These are phyloP conservation scores for Neurospora tetraspora DNA, from an alignment of 495 filamentous ascomycete genomes.

Conservation along the genomic window DNA sequence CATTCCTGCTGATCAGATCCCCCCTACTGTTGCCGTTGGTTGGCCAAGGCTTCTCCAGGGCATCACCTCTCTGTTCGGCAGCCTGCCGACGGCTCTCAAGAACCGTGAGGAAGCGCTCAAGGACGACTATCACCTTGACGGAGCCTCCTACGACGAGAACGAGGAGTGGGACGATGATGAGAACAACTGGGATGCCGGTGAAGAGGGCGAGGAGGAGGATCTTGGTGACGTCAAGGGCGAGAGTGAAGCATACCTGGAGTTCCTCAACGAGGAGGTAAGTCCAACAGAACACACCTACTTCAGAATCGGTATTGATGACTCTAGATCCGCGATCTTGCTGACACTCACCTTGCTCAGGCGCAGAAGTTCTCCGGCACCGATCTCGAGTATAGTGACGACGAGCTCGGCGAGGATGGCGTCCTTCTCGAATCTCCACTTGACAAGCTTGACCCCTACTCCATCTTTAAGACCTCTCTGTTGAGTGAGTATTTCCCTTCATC, in stretches of 20 bases:
- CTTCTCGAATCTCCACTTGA: constrained; percentile 90
- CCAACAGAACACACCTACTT: not conserved
- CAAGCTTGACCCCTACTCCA: constrained; percentile 82
- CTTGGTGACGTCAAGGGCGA: constrained; percentile 71
- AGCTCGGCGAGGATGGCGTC: constrained; percentile 84
- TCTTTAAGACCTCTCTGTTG: constrained; percentile 72
- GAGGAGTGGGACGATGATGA: constrained; percentile 69
- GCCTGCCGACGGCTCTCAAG: constrained; percentile 75
- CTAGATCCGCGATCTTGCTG: constrained; percentile 19
- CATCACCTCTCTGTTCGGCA: constrained; percentile 83
- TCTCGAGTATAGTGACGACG: constrained; percentile 60
- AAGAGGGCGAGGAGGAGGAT: constrained; percentile 40
- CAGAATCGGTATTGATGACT: constrained; percentile 6
- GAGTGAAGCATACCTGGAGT: constrained; percentile 88
- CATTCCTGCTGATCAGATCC: constrained; percentile 66
- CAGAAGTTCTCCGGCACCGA: constrained; percentile 65
- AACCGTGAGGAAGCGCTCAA: constrained; percentile 88
- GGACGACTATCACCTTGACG: constrained; percentile 70
- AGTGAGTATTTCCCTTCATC: constrained; percentile 48
- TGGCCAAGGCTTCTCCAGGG: constrained; percentile 95
- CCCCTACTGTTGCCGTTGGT: constrained; percentile 79
- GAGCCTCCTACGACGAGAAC: constrained; percentile 62
- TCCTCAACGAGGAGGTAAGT: constrained; percentile 77
- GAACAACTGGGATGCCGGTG: constrained; percentile 42
- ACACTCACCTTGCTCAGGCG: constrained; percentile 42